Percentiles rank a stretch among this genome's conserved stretches.
phyloP scores from a whole-genome alignment of 441 rosid species.

The Syzygium syzygioides region DNA sequence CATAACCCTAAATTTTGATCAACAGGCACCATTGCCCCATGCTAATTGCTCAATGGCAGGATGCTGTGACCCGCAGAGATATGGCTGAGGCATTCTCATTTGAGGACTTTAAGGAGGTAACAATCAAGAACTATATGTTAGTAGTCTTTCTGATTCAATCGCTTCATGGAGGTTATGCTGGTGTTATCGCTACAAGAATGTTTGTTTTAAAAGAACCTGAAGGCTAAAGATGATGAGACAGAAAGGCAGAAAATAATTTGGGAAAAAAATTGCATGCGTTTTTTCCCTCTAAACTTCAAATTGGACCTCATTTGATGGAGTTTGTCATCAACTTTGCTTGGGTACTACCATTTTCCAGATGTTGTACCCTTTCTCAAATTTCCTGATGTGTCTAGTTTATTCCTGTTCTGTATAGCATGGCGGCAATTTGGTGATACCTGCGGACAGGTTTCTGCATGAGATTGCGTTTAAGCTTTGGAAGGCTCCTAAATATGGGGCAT shows the following conservation, averaged over 20 bases:
- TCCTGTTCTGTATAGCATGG: slow-evolving; percentile 39
- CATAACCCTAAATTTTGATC: slow-evolving; percentile 9
- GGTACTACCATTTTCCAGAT: background rate
- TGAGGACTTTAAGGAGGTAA: slow-evolving; percentile 67
- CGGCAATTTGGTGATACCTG: slow-evolving; percentile 78
- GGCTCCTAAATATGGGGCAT: slow-evolving; percentile 97
- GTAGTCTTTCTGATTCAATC: background rate
- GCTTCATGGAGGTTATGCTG: background rate
- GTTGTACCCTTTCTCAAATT: background rate
- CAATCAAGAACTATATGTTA: background rate
- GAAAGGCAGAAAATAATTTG: background rate
- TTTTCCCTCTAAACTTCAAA: background rate
- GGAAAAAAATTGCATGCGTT: background rate
- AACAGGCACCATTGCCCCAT: slow-evolving; percentile 77
- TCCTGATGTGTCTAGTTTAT: background rate
- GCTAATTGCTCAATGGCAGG: slow-evolving; percentile 85
- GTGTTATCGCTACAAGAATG: background rate
- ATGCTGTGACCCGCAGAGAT: slow-evolving; percentile 80
- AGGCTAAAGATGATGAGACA: background rate
- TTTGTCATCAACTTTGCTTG: background rate
- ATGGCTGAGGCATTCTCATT: slow-evolving; percentile 51
- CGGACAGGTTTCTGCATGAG: slow-evolving; percentile 84
- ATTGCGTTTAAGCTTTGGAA: slow-evolving; percentile 96
- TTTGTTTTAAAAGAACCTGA: background rate
- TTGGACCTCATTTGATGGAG: background rate